Evolutionary conservation across 768 basidiomycete genomes (phyloP).

Genomic region (Termitomyces eurrhizus): DNA sequence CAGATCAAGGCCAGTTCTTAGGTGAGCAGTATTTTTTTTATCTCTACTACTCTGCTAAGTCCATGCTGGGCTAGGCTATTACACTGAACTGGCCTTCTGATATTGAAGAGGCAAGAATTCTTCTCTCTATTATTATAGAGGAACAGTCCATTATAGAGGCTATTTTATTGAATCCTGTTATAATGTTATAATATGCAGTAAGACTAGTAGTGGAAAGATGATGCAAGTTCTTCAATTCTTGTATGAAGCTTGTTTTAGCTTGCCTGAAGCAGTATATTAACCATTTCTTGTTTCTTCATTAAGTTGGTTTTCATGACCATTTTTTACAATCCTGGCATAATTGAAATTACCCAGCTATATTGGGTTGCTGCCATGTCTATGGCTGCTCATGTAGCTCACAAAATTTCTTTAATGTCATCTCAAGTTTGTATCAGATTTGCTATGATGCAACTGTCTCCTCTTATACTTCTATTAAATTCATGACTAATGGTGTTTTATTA

Average conservation of each 20-base stretch:
- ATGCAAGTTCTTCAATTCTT: constrained; percentile 98
- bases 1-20: no score
- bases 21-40: no score
- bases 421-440: constrained; percentile 95
- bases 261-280: constrained; percentile 66
- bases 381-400: constrained; percentile 88
- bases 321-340: constrained; percentile 87
- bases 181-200: constrained; percentile 80
- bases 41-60: no score
- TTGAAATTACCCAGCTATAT: constrained; percentile 95
- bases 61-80: no score
- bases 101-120: constrained; percentile 71
- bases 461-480: constrained; percentile 94
- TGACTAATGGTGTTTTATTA: constrained; percentile 97
- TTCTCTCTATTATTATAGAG: constrained; percentile 87
- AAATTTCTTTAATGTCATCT: constrained; percentile 77
- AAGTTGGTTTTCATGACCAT: constrained; percentile 2
- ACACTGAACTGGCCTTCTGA: constrained; percentile 61
- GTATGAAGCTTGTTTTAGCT: constrained; percentile 95
- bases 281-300: not conserved
- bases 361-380: constrained; percentile 97
- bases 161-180: constrained; percentile 81
- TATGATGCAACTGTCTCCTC: constrained; percentile 94
- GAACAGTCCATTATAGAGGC: constrained; percentile 95
- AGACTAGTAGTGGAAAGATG: constrained; percentile 98